A percentile compares a stretch with the other conserved stretches of the same genome.
Conservation (phyloP, 2,329 filamentous ascomycete genomes). For the Pseudogymnoascus pannorum region DNA sequence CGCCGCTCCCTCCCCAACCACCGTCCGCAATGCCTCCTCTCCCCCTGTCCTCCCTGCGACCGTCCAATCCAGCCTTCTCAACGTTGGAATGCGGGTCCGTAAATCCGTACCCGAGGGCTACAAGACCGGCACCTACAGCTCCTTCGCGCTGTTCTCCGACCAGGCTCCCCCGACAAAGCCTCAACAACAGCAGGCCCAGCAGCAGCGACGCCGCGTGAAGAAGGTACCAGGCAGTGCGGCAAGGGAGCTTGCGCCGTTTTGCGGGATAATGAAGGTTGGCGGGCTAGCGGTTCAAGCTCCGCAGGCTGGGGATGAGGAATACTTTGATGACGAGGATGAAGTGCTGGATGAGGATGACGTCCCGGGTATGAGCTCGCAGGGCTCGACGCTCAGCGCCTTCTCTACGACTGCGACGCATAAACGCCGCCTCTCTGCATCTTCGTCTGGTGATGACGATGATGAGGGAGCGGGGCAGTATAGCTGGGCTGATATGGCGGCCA, state of each 20-base stretch:
- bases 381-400: conserved; percentile 8
- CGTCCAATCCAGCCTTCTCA: conserved; percentile 77
- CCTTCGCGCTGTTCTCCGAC: conserved; percentile 47
- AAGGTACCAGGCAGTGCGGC: conserved; percentile 22
- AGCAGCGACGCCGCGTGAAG: conserved; percentile 11
- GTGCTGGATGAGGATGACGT: conserved; percentile 24
- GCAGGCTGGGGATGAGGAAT: conserved; percentile 27
- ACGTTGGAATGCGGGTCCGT: conserved; percentile 87
- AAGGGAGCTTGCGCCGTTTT: conserved; percentile 70
- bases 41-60: conserved; percentile 51
- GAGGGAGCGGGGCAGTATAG: not conserved
- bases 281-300: conserved; percentile 51
- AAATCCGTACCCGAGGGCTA: conserved; percentile 93
- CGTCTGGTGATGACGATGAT: conserved; percentile 19
- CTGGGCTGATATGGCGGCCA: not conserved
- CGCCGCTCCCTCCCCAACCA: conserved; percentile 28
- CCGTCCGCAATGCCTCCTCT: conserved; percentile 36
- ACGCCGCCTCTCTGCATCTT: not conserved
- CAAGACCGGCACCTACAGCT: conserved; percentile 59
- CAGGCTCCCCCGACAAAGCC: conserved; percentile 21
- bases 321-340: conserved; percentile 35
- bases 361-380: conserved; percentile 23
- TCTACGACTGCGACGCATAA: not conserved
- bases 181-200: conserved; percentile 1
- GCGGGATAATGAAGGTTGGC: conserved; percentile 69